Evolutionary conservation across 2,329 filamentous ascomycete genomes (phyloP).

Genomic region (Penicillium hordei): DNA sequence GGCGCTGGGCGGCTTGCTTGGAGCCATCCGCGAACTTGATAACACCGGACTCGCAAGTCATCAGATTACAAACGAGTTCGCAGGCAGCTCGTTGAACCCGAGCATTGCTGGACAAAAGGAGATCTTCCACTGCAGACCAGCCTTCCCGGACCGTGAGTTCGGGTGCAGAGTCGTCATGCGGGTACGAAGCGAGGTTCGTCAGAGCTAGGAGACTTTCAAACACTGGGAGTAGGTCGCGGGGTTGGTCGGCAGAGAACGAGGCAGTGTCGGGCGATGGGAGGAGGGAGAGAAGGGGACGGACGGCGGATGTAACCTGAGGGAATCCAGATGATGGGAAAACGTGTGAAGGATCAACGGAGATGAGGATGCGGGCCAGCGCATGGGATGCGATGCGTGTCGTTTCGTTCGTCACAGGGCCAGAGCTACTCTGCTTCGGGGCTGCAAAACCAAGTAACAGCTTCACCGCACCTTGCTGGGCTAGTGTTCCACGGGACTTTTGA

Average conservation of each 20-base stretch:
- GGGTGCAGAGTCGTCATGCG: conserved; percentile 47
- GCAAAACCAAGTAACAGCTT: conserved; percentile 76
- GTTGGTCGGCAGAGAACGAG: conserved; percentile 51
- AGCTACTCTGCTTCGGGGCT: conserved; percentile 42
- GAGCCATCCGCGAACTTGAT: conserved; percentile 54
- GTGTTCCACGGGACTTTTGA: conserved; percentile 69
- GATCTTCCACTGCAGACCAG: conserved; percentile 77
- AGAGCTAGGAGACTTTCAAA: conserved; percentile 91
- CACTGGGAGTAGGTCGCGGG: conserved; percentile 77
- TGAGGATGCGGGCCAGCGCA: conserved; percentile 79
- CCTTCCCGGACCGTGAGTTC: conserved; percentile 72
- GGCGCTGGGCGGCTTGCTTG: conserved; percentile 66
- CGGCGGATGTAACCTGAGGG: conserved; percentile 71
- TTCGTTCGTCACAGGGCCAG: conserved; percentile 38
- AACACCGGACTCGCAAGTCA: conserved; percentile 46
- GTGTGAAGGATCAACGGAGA: conserved; percentile 79
- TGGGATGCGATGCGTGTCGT: conserved; percentile 66
- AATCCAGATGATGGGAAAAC: conserved; percentile 79
- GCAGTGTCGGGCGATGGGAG: conserved; percentile 63
- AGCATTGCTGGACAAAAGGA: conserved; percentile 72
- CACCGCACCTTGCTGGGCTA: conserved; percentile 92
- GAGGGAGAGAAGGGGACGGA: conserved; percentile 76
- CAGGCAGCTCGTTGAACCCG: conserved; percentile 79
- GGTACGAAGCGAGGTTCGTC: conserved; percentile 80
- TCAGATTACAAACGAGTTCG: conserved; percentile 87